Conservation (phyloP, 176 grass and related monocot species). For the Phragmites australis region DNA sequence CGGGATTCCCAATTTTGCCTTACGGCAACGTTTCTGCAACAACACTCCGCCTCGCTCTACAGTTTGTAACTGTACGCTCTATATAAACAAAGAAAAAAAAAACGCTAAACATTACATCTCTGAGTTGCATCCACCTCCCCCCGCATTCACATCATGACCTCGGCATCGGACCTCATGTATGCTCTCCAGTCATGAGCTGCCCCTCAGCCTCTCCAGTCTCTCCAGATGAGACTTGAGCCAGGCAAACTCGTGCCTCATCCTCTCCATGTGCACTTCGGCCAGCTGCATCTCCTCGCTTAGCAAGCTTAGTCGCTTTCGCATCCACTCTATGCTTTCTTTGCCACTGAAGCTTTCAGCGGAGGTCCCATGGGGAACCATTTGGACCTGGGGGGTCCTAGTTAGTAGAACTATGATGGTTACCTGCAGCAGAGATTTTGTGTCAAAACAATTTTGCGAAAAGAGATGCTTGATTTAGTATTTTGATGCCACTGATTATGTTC, state of each 20-base stretch:
- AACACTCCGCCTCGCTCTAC: background rate
- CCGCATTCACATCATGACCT: background rate
- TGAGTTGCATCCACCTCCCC: background rate
- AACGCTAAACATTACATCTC: background rate
- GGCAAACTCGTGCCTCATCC: conserved; percentile 60
- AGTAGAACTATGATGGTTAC: conserved; percentile 74
- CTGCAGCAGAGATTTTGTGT: conserved; percentile 42
- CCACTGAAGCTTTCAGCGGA: conserved; percentile 31
- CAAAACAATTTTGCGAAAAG: background rate
- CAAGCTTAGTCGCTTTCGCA: conserved; percentile 60
- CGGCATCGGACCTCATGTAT: background rate
- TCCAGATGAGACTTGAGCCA: conserved; percentile 75
- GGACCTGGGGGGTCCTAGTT: conserved; percentile 70
- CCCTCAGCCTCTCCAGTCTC: conserved; percentile 59
- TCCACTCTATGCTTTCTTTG: conserved; percentile 61
- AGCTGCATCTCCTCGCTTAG: conserved; percentile 80
- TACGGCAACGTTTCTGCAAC: conserved; percentile 14
- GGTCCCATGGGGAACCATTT: conserved; percentile 52
- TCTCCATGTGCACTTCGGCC: conserved; percentile 72
- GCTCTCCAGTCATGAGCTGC: conserved; percentile 24
- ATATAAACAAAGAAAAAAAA: background rate
- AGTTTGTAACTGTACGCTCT: conserved; percentile 38
- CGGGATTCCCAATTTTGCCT: conserved; percentile 9
- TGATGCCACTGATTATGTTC: background rate
- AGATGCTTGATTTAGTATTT: background rate